Base-by-base conservation (phyloP, 202 grass and related monocot genomes). In the Hordeum pubiflorum region DNA sequence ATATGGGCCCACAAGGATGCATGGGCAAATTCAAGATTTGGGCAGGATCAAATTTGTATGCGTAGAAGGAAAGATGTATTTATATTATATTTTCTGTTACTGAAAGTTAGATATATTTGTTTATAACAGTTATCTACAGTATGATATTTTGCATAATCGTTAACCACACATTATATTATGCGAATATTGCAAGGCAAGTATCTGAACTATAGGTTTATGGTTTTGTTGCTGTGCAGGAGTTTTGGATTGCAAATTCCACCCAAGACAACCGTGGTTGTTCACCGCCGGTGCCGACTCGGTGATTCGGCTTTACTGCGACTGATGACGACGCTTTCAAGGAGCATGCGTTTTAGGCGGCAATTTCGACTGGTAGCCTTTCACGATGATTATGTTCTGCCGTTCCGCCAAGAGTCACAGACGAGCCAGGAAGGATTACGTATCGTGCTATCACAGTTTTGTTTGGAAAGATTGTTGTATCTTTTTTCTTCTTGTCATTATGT, bases 251-350 rank as follows among this genome's bases (percentile, higher is more conserved):
- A 91, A 95, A 61, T 95, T 93, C 83, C 95, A 95, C 81, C 95
- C 90, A 4, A 91, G 83, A 88, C 95, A 98, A 58, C 92, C 92
- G 67, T 95, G 95, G 95, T 70, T 98, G 67, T 93, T 98, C 83
- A 98, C 95, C 60, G 95, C 95, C 76, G 95, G 95, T 31, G 86
- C 95, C 0, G 92, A 98, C 70, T 93, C 88, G 0, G n/a, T 89
- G 6, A 91, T 98, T 54, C 90, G 89, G 76, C 92, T 98, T 39
- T 98, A 91, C 41, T 98, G 95, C 11, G 79, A 95, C 55, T 98
- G 36, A 91, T 39, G n/a, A 63, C 54, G 63, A 5, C 31, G 9
- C 59, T 44, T 72, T 17, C 1, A 60, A 67, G 57, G 63, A 50
- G 13, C 20, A 12, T 46, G 6, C 0, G 2, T n/a, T 54, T 54